Evolutionary conservation across 2,329 filamentous ascomycete genomes (phyloP), one percentile per base, ranked within the genome.

Genomic region (Colletotrichum sp.): DNA sequence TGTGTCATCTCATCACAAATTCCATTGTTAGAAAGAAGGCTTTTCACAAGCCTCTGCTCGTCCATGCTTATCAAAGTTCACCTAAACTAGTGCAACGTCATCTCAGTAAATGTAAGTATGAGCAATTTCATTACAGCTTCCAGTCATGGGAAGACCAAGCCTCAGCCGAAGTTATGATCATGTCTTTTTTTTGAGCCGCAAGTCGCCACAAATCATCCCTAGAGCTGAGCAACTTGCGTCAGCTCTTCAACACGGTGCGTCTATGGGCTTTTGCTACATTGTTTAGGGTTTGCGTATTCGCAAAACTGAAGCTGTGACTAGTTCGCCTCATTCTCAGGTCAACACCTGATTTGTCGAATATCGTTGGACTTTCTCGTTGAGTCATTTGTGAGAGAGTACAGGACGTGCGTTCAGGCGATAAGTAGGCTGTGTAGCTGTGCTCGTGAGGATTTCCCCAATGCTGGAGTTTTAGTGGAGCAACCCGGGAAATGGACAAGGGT

Each of bases 341-440:
- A 24, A 58, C 8, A 18, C 21, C 15, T 58, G 55, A 30, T 26
- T 58, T 58, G 21, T 26, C 24, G 16, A 58, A 36, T 10, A 28
- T 21, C 15, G 18, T n/a, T 16, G 32, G 6, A 12, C 8, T 21
- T 43, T 26, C 34, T 64, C n/a, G 34, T 67, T 21, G 30, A 67
- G 48, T 67, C 48, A 58, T 58, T 56, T 38, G 9, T n/a, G 13
- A 32, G 9, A 55, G 43, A 56, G 5, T 26, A 21, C 16, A 26
- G 65, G 65, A 67, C 65, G 65, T 67, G 48, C 65, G 65, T 36
- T 34, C 21, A 36, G 43, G 15, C 30, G 43, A 26, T 56, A n/a
- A 16, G 2, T n/a, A 10, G n/a, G n/a, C 15, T 15, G 65, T 26
- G 21, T 56, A 55, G 48, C 28, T 30, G 8, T 58, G n/a, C 48